Evolutionary conservation across 495 filamentous ascomycete species (phyloP).

Genomic region (Neurospora tetraspora): DNA sequence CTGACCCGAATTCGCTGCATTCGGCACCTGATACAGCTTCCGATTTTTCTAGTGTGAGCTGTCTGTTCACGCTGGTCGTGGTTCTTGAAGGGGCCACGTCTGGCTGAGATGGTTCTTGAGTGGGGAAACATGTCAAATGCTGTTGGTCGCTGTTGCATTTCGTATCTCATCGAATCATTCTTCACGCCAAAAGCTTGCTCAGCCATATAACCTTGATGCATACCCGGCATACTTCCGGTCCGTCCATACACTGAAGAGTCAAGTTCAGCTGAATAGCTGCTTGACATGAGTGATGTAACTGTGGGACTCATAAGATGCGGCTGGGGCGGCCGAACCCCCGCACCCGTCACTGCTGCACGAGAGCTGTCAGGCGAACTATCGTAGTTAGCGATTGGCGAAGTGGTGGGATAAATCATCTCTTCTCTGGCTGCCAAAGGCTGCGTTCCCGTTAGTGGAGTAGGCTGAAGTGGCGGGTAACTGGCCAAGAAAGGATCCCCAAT

Average conservation of each 20-base stretch:
- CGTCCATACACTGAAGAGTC: conserved; percentile 7
- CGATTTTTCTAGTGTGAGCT: conserved; percentile 40
- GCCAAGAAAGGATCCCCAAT: conserved; percentile 27
- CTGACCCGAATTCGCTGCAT: conserved; percentile 47
- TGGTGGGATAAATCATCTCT: conserved; percentile 36
- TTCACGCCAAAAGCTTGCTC: conserved; percentile 5
- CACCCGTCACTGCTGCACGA: neutral
- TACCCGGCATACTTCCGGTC: neutral
- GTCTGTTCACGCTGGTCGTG: conserved; percentile 34
- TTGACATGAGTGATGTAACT: conserved; percentile 1
- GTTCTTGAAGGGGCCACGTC: conserved; percentile 39
- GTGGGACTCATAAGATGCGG: conserved; percentile 3
- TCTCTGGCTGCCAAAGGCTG: conserved; percentile 30
- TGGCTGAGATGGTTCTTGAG: conserved; percentile 21
- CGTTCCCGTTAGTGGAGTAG: conserved; percentile 22
- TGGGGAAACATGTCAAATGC: conserved; percentile 10
- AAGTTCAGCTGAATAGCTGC: conserved; percentile 1
- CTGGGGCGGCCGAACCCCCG: conserved; percentile 4
- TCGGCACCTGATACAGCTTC: conserved; percentile 41
- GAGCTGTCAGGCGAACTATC: conserved; percentile 7
- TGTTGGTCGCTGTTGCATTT: conserved; percentile 2
- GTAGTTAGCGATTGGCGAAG: conserved; percentile 19
- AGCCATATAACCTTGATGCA: conserved; percentile 4
- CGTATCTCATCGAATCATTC: conserved; percentile 7
- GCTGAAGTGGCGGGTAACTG: conserved; percentile 31